Conservation (phyloP, 306 rosid species). For the Coriaria nepalensis region DNA sequence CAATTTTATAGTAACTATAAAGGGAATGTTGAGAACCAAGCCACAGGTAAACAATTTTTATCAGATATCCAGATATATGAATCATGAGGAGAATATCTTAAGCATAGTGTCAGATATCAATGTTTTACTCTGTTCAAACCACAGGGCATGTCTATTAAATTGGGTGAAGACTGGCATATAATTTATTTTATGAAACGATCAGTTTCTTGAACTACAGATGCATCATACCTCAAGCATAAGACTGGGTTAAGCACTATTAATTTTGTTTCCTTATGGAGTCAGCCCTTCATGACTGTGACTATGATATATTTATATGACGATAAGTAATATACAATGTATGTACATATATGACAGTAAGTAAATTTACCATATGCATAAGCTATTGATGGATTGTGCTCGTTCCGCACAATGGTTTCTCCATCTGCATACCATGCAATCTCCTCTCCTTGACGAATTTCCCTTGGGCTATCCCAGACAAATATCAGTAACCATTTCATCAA, state of each 20-base stretch:
- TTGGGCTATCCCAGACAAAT: conserved; percentile 32
- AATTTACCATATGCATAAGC: conserved; percentile 87
- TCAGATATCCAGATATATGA: no score
- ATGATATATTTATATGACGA: neutral
- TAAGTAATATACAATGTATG: no score
- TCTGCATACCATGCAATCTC: conserved; percentile 99
- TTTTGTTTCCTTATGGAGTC: neutral
- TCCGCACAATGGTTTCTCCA: conserved; percentile 83
- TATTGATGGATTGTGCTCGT: conserved; percentile 78
- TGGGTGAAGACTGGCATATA: no score
- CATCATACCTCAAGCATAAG: conserved; percentile 15
- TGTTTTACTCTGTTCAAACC: no score
- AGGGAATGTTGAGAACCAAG: no score
- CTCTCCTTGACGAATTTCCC: conserved; percentile 97
- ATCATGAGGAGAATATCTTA: no score
- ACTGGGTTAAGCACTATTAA: conserved; percentile 1
- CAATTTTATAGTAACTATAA: no score
- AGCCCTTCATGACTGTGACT: neutral
- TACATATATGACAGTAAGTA: conserved; percentile 10
- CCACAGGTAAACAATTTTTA: no score
- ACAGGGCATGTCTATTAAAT: no score
- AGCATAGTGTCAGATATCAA: no score
- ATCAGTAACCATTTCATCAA: conserved; percentile 7
- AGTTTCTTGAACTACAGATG: neutral
- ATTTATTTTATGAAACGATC: no score